phyloP scores from a whole-genome alignment of 768 basidiomycete species.

The Pleurotus cornucopiae region DNA sequence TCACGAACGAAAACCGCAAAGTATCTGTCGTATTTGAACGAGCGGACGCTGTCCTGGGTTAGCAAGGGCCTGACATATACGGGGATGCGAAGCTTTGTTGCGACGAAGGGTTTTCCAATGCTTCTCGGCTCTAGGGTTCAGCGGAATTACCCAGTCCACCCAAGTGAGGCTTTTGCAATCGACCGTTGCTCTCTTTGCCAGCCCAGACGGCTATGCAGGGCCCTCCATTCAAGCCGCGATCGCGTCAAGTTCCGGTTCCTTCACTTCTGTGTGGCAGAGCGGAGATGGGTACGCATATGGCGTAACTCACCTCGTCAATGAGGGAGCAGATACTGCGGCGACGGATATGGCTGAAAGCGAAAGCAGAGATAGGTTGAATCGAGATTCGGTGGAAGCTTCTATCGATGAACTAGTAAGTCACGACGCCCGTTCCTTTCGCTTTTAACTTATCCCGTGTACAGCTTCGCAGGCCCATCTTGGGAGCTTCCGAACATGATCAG shows the following conservation, averaged over 20 bases:
- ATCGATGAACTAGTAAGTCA: conserved; percentile 70
- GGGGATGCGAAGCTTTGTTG: conserved; percentile 78
- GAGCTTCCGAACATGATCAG: conserved; percentile 84
- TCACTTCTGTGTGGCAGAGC: conserved; percentile 82
- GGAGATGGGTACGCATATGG: conserved; percentile 92
- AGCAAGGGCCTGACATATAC: conserved; percentile 52
- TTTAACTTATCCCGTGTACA: not conserved
- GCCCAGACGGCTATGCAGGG: conserved; percentile 65
- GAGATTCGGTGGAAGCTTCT: conserved; percentile 76
- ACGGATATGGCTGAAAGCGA: conserved; percentile 18
- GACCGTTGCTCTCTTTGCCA: conserved; percentile 40
- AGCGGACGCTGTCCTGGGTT: conserved; percentile 47
- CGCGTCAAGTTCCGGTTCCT: conserved; percentile 77
- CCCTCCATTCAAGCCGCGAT: conserved; percentile 91
- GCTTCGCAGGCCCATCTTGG: conserved; percentile 26
- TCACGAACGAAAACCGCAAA: conserved; percentile 43
- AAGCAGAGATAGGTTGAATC: no score
- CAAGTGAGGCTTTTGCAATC: conserved; percentile 80
- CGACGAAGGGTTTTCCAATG: conserved; percentile 86
- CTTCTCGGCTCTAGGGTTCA: conserved; percentile 76
- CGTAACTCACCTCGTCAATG: conserved; percentile 64
- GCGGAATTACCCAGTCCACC: conserved; percentile 77
- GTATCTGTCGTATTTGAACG: conserved; percentile 50
- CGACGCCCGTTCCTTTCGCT: conserved; percentile 2
- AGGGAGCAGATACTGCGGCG: conserved; percentile 36